Evolutionary conservation across 148 eudicot species (phyloP).

Genomic region (Camellia granthamiana): DNA sequence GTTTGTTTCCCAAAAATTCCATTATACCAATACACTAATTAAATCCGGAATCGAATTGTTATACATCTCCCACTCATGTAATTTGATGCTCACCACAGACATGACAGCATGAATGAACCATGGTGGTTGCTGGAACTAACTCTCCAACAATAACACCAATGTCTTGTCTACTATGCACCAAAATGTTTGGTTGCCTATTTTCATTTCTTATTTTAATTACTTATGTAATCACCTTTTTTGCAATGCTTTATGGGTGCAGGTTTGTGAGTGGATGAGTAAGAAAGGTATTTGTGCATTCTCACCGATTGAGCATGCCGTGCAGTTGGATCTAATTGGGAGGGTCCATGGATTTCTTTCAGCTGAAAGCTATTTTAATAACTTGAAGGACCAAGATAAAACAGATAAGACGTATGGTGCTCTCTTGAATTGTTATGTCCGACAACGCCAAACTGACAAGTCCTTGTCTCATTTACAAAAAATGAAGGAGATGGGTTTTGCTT

Average conservation of each 20-base stretch:
- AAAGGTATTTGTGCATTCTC: constrained; percentile 53
- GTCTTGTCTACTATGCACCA: not conserved
- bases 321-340: constrained; percentile 77
- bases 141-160: not conserved
- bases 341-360: constrained; percentile 72
- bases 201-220: not conserved
- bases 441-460: constrained; percentile 60
- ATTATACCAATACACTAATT: too few species aligned
- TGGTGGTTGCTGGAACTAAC: too few species aligned
- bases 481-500: constrained; percentile 69
- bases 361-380: constrained; percentile 64
- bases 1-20: too few species aligned
- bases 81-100: too few species aligned
- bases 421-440: constrained; percentile 85
- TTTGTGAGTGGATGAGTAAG: constrained; percentile 77
- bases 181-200: not conserved
- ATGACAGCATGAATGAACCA: too few species aligned
- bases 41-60: too few species aligned
- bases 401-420: constrained; percentile 88
- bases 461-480: constrained; percentile 62
- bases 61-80: too few species aligned
- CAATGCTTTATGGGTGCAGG: constrained; percentile 36
- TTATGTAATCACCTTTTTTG: not conserved
- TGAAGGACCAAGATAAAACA: constrained; percentile 57
- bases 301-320: constrained; percentile 75